Base-by-base conservation (phyloP, 257 asterid genomes). In the Euphrasia confusa region DNA sequence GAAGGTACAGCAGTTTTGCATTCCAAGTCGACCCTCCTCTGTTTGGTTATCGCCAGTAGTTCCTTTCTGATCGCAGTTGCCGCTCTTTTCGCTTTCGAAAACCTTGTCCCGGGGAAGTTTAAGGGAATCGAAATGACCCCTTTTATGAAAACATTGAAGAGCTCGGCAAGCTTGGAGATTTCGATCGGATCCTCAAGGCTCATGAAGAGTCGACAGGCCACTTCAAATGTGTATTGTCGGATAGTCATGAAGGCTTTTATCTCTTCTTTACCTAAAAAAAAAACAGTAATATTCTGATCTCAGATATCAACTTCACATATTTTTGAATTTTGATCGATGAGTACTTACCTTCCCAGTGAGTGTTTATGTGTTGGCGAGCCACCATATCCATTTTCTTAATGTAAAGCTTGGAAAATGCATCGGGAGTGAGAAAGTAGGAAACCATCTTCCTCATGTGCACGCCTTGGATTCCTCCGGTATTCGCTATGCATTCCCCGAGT, bases 161-260 rank as follows among this genome's bases (percentile, higher is more conserved):
- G 77, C 7, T 44, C 30, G 2, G 75, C 68, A 32, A 81, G 81
- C 68, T 64, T 78, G 13, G 33, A 10, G 0, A 81, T 70, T 2
- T 59, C 55, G 1, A 21, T 18, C 5, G 74, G 68, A 3, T 84
- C 81, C 58, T 80, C 80, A 10, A 78, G 61, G 76, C 84, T 82
- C 81, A 81, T 73, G 67, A 82, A 80, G 13, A 82, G 61, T 10
- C 74, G 74, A 58, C 89, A 82, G 2, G 80, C 86, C 24, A 82
- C 68, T 8, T 76, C 77, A 28, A 79, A 75, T 1, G 83, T 74
- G 63, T 73, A 76, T 15, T 52, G 42, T 54, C 68, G 75, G 54
- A 75, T 52, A 3, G 67, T 50, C 2, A 84, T 86, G 40, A 68
- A 77, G n/a, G 71, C 74, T 57, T 37, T 69, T 58, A 81, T 5